Evolutionary conservation across 2,329 filamentous ascomycete species (phyloP).

Genomic region (Mycogone perniciosa): DNA sequence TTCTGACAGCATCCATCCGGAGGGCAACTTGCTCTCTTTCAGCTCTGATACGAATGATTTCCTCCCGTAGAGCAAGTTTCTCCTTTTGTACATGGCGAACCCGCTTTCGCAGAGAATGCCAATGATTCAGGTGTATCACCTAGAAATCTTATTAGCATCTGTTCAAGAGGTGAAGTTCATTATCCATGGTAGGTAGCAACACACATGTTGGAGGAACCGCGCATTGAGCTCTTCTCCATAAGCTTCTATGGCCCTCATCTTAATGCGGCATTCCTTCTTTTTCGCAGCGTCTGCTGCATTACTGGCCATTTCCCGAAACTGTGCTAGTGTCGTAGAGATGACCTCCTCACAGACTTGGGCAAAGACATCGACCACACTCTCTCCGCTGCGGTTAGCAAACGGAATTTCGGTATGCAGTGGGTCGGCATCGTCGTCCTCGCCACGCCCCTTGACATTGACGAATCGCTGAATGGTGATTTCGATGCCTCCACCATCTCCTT

Average conservation of each 20-base stretch:
- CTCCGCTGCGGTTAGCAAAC: slow-evolving; percentile 46
- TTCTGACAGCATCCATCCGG: slow-evolving; percentile 56
- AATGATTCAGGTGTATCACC: slow-evolving; percentile 55
- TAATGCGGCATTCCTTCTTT: slow-evolving; percentile 49
- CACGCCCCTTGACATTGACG: slow-evolving; percentile 38
- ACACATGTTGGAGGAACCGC: slow-evolving; percentile 52
- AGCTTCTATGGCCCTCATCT: slow-evolving; percentile 50
- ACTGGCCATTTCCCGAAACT: slow-evolving; percentile 36
- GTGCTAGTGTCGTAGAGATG: slow-evolving; percentile 43
- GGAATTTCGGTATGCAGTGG: slow-evolving; percentile 47
- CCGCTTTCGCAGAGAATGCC: slow-evolving; percentile 51
- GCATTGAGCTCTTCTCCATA: slow-evolving; percentile 52
- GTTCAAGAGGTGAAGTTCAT: neutral
- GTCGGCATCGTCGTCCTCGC: slow-evolving; percentile 36
- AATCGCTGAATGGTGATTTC: slow-evolving; percentile 58
- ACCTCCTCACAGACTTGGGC: slow-evolving; percentile 56
- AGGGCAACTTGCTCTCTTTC: slow-evolving; percentile 58
- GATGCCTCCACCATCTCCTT: slow-evolving; percentile 28
- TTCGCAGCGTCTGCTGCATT: slow-evolving; percentile 38
- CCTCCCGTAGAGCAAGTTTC: slow-evolving; percentile 50
- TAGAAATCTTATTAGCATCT: slow-evolving; percentile 15
- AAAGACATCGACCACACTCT: slow-evolving; percentile 58
- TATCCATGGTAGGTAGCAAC: slow-evolving; percentile 18
- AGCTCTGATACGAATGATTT: slow-evolving; percentile 52
- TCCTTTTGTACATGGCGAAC: slow-evolving; percentile 52